Percentiles rank a stretch among this genome's conserved stretches.
Conservation (phyloP, 768 basidiomycete genomes). For the Lanmaoa rubissima region DNA sequence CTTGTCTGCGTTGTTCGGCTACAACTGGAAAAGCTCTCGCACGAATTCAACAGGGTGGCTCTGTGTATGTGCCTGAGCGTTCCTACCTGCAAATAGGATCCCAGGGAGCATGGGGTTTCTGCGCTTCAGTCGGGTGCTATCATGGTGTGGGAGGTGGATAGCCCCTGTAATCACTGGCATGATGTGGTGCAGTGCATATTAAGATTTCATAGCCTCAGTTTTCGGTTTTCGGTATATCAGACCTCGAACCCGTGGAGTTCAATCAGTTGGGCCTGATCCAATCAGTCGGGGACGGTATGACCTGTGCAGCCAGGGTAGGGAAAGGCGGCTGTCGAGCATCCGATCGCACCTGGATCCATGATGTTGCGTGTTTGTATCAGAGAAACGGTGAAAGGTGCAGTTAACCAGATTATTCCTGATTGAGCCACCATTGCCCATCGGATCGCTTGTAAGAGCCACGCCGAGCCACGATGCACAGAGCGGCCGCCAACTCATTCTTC, state of each 20-base stretch:
- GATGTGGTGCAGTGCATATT: constrained; percentile 4
- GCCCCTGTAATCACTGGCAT: constrained; percentile 5
- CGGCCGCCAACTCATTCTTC: neutral
- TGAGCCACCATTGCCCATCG: neutral
- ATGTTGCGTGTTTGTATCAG: neutral
- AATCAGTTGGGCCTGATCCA: constrained; percentile 16
- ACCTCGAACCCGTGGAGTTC: constrained; percentile 3
- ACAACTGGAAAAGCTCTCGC: neutral
- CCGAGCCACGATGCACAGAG: neutral
- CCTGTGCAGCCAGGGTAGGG: neutral
- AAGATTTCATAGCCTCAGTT: constrained; percentile 4
- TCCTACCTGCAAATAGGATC: constrained; percentile 1
- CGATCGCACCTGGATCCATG: neutral
- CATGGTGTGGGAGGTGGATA: neutral
- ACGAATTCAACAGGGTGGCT: neutral
- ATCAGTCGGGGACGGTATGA: constrained; percentile 9
- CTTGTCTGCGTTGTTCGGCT: neutral
- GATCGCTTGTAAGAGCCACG: neutral
- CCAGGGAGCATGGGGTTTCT: neutral
- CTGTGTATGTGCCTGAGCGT: constrained; percentile 1
- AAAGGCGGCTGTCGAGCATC: neutral
- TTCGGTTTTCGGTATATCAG: constrained; percentile 1
- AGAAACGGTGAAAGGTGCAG: neutral
- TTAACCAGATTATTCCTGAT: neutral
- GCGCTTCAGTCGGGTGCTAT: constrained; percentile 1